Evolutionary conservation across 2,329 filamentous ascomycete species (phyloP).

Genomic region (Blastomyces percursus): DNA sequence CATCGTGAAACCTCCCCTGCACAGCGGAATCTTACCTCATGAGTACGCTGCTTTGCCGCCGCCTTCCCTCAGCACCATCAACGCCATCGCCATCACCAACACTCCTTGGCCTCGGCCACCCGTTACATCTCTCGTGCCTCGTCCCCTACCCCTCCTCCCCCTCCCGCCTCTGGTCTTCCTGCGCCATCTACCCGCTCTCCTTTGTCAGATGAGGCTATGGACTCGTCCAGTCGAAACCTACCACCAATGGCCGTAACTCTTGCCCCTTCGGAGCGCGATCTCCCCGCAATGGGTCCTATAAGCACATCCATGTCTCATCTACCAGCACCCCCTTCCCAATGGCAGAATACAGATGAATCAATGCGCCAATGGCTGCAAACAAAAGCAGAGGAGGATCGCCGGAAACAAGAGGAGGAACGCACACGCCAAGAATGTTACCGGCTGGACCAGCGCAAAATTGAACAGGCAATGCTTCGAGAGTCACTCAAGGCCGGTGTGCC

Average conservation of each 20-base stretch:
- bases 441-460: slow-evolving; percentile 60
- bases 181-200: slow-evolving; percentile 22
- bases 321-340: slow-evolving; percentile 54
- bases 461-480: slow-evolving; percentile 60
- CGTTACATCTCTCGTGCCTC: slow-evolving; percentile 8
- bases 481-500: slow-evolving; percentile 60
- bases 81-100: slow-evolving; percentile 8
- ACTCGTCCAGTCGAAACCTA: slow-evolving; percentile 57
- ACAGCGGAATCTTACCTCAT: slow-evolving; percentile 40
- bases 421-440: slow-evolving; percentile 52
- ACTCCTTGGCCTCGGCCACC: slow-evolving; percentile 20
- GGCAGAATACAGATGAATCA: slow-evolving; percentile 57
- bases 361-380: slow-evolving; percentile 62
- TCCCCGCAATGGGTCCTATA: slow-evolving; percentile 29
- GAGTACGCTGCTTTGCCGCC: slow-evolving; percentile 36
- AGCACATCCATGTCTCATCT: slow-evolving; percentile 35
- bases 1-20: slow-evolving; percentile 40
- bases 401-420: slow-evolving; percentile 64
- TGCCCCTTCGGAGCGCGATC: slow-evolving; percentile 31
- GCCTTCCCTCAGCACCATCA: slow-evolving; percentile 22
- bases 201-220: slow-evolving; percentile 49
- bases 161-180: slow-evolving; percentile 16
- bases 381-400: slow-evolving; percentile 60
- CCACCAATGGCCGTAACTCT: slow-evolving; percentile 57
- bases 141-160: slow-evolving; percentile 15